Evolutionary conservation across 2,329 filamentous ascomycete species (phyloP).

Genomic region (Graphilbum fragrans): DNA sequence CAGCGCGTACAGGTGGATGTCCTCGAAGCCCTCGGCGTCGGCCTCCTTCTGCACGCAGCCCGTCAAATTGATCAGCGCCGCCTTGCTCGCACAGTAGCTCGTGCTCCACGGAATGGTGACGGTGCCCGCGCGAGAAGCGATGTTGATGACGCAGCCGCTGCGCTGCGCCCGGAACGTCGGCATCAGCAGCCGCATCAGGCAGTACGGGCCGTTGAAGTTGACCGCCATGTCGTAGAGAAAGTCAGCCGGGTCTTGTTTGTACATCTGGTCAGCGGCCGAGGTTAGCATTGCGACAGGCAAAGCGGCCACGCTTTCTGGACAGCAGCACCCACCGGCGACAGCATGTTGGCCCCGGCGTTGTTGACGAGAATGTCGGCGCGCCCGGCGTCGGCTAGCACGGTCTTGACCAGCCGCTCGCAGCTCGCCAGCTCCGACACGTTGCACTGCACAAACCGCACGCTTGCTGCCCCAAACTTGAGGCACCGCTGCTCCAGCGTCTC

Average conservation of each 20-base stretch:
- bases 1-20: conserved; percentile 18
- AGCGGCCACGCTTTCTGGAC: too few species aligned
- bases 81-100: conserved; percentile 20
- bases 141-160: conserved; percentile 18
- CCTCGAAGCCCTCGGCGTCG: conserved; percentile 15
- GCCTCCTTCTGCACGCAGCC: conserved; percentile 17
- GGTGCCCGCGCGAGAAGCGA: conserved; percentile 18
- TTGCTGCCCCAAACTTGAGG: conserved; percentile 11
- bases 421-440: conserved; percentile 14
- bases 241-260: conserved; percentile 14
- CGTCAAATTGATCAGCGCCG: conserved; percentile 19
- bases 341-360: conserved; percentile 23
- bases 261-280: conserved; percentile 7
- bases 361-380: conserved; percentile 23
- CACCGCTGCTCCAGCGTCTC: conserved; percentile 11
- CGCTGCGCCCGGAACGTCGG: conserved; percentile 14
- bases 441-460: conserved; percentile 13
- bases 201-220: conserved; percentile 19
- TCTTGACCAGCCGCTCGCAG: conserved; percentile 12
- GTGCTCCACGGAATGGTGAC: conserved; percentile 17
- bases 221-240: conserved; percentile 17
- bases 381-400: conserved; percentile 14
- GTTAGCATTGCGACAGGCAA: neutral
- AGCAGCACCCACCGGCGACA: conserved; percentile 12
- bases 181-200: conserved; percentile 17